These are phyloP conservation scores for Spirogloea muscicola DNA, from an alignment of 139 green algal species.

Conservation along the genomic window DNA sequence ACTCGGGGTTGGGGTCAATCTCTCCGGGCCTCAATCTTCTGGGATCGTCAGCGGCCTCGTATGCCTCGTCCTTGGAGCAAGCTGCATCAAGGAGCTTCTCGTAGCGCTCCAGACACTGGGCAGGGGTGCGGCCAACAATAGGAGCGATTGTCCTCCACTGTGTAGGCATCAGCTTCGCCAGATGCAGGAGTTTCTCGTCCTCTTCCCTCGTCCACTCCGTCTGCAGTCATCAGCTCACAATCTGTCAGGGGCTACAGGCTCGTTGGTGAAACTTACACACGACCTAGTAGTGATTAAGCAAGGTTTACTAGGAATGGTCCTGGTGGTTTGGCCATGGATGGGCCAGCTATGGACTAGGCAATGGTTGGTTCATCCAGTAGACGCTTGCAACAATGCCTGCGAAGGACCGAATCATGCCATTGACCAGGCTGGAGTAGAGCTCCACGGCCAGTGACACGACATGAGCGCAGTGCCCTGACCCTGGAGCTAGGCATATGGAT, in stretches of 20 bases:
- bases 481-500: too few species aligned
- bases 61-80: constrained; percentile 71
- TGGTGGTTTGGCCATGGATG: too few species aligned
- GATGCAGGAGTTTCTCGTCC: constrained; percentile 98
- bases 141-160: constrained; percentile 98
- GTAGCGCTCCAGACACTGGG: constrained; percentile 94
- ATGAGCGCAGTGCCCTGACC: too few species aligned
- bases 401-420: too few species aligned
- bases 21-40: constrained; percentile 84
- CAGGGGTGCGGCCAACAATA: constrained; percentile 91
- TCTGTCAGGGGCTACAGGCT: neutral
- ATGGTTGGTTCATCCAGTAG: too few species aligned
- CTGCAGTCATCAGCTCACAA: constrained; percentile 3
- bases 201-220: constrained; percentile 97
- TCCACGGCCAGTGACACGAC: too few species aligned
- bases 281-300: too few species aligned
- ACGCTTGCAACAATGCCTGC: too few species aligned
- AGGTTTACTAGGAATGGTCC: too few species aligned
- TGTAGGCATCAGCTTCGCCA: constrained; percentile 98
- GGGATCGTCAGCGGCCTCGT: constrained; percentile 89
- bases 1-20: constrained; percentile 97
- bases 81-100: constrained; percentile 84
- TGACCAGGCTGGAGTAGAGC: too few species aligned
- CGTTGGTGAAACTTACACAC: too few species aligned
- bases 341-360: too few species aligned